Conservation (phyloP, 257 asterid species). For the Nicotiana benthamiana region DNA sequence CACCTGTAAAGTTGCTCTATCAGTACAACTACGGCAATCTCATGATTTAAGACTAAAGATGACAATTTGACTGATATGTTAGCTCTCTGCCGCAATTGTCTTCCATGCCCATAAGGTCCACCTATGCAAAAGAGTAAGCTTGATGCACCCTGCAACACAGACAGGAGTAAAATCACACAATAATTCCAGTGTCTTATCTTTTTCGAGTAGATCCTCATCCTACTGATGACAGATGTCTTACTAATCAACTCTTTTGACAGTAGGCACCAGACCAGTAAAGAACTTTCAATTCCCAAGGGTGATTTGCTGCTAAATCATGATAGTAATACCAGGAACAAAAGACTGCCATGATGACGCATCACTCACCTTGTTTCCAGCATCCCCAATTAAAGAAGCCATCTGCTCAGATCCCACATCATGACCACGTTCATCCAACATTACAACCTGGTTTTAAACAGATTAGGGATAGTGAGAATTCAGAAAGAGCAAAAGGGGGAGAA, state of each 20-base stretch:
- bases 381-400: constrained; percentile 70
- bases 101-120: constrained; percentile 88
- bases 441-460: constrained; percentile 43
- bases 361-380: constrained; percentile 59
- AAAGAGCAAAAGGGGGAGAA: background rate
- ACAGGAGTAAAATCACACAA: constrained; percentile 2
- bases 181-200: background rate
- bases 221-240: background rate
- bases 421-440: constrained; percentile 75
- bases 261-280: background rate
- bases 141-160: constrained; percentile 46
- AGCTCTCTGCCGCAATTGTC: constrained; percentile 58
- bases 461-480: constrained; percentile 2
- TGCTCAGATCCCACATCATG: constrained; percentile 49
- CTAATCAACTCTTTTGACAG: background rate
- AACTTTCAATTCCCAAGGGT: background rate
- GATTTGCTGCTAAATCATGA: background rate
- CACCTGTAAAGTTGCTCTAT: constrained; percentile 84
- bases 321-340: background rate
- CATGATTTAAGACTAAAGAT: constrained; percentile 75
- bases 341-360: background rate
- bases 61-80: constrained; percentile 55
- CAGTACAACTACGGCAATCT: constrained; percentile 71
- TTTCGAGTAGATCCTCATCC: background rate
- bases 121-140: constrained; percentile 74